Evolutionary conservation across 176 grass and related monocot species (phyloP).

Genomic region (Hsuehochloa calcarea): DNA sequence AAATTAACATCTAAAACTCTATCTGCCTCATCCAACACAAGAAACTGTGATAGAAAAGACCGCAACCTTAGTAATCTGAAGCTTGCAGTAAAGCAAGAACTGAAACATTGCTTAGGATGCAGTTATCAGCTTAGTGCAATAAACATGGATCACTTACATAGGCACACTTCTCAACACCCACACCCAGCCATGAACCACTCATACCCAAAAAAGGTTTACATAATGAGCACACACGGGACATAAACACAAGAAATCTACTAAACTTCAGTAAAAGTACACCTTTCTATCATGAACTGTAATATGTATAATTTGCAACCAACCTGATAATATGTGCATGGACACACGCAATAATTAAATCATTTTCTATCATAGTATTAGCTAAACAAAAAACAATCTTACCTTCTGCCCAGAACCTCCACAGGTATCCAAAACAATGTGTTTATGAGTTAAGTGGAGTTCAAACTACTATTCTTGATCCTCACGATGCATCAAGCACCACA

Average conservation of each 20-base stretch:
- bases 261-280: neutral
- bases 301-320: neutral
- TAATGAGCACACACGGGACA: neutral
- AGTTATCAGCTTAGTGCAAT: neutral
- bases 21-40: conserved; percentile 94
- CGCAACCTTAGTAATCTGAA: conserved; percentile 8
- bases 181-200: neutral
- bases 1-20: conserved; percentile 82
- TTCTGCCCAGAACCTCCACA: neutral
- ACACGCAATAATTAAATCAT: neutral
- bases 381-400: neutral
- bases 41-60: conserved; percentile 57
- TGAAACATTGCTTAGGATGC: neutral
- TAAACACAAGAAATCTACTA: neutral
- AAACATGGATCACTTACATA: neutral
- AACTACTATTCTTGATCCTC: too few relatives aligned
- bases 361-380: neutral
- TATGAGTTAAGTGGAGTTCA: too few relatives aligned
- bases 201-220: neutral
- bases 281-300: neutral
- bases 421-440: neutral
- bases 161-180: neutral
- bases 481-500: neutral
- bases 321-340: neutral
- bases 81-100: neutral